Evolutionary conservation across 805 yeast genomes (phyloP).

Genomic region (Zygosaccharomyces pseudorouxii): DNA sequence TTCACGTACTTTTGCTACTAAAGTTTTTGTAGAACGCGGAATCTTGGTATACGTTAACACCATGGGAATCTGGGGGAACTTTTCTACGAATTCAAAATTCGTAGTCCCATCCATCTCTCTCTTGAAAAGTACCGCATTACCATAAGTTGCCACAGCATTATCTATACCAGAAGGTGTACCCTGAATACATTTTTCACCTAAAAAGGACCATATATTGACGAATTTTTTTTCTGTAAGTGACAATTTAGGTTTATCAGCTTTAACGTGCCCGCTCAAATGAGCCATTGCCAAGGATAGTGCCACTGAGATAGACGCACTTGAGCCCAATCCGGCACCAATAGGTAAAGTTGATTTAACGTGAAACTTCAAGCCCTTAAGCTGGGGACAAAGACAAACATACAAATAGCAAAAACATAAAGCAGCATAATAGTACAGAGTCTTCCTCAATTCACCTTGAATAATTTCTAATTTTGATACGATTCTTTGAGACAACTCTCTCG

Average conservation of each 20-base stretch:
- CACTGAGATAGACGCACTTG: constrained; percentile 87
- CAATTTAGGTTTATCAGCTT: constrained; percentile 28
- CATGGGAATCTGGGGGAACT: constrained; percentile 69
- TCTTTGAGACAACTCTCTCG: constrained; percentile 57
- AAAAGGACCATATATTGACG: constrained; percentile 80
- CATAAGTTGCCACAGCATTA: constrained; percentile 91
- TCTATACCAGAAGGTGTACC: constrained; percentile 97
- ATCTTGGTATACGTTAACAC: constrained; percentile 78
- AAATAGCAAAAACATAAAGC: constrained; percentile 82
- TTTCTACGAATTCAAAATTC: constrained; percentile 20
- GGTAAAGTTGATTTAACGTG: constrained; percentile 81
- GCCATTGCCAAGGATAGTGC: constrained; percentile 73
- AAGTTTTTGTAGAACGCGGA: constrained; percentile 81
- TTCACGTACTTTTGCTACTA: constrained; percentile 71
- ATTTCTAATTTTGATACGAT: constrained; percentile 47
- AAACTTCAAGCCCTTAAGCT: constrained; percentile 50
- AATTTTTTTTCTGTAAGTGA: constrained; percentile 46
- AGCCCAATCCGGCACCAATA: constrained; percentile 94
- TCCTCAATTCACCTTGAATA: constrained; percentile 42
- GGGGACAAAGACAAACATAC: constrained; percentile 54
- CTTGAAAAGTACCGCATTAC: constrained; percentile 92
- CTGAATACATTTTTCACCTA: constrained; percentile 93
- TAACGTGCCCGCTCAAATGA: constrained; percentile 52
- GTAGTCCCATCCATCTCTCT: constrained; percentile 39
- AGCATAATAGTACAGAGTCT: constrained; percentile 66